Evolutionary conservation across 2,329 filamentous ascomycete genomes (phyloP).

Genomic region (Penicillium sp.): DNA sequence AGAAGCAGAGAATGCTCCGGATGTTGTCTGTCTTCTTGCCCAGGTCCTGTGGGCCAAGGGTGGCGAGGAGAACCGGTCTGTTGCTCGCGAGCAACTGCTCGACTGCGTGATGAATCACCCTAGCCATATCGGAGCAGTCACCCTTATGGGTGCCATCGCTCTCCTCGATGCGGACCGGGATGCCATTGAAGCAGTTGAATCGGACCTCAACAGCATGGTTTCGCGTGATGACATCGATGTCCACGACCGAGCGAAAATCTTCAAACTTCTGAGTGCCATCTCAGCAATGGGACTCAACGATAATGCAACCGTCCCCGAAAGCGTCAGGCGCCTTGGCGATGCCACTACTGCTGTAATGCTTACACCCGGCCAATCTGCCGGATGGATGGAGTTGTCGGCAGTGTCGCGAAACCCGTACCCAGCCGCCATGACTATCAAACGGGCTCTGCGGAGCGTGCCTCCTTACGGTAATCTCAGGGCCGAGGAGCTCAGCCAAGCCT

Average conservation of each 20-base stretch:
- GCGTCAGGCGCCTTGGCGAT: conserved; percentile 60
- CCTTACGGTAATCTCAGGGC: conserved; percentile 69
- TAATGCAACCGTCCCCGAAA: conserved; percentile 41
- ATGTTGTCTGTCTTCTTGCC: conserved; percentile 81
- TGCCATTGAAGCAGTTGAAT: conserved; percentile 73
- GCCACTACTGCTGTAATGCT: conserved; percentile 77
- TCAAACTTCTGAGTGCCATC: conserved; percentile 73
- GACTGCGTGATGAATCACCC: conserved; percentile 72
- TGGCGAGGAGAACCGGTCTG: conserved; percentile 68
- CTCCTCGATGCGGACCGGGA: conserved; percentile 77
- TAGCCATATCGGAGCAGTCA: conserved; percentile 74
- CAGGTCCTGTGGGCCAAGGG: conserved; percentile 94
- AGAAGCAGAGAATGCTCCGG: conserved; percentile 73
- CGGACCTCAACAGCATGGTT: conserved; percentile 72
- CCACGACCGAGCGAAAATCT: conserved; percentile 66
- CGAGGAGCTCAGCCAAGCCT: conserved; percentile 68
- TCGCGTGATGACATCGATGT: conserved; percentile 64
- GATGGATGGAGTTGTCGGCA: conserved; percentile 75
- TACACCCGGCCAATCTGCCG: conserved; percentile 72
- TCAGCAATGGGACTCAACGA: conserved; percentile 57
- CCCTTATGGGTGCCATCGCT: conserved; percentile 80
- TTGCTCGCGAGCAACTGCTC: conserved; percentile 77
- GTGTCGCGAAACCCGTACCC: conserved; percentile 55
- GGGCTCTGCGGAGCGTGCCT: conserved; percentile 72
- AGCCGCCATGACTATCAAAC: conserved; percentile 76